Evolutionary conservation across 208 protist genomes (phyloP).

Genomic region (Porcisia hertigi): DNA sequence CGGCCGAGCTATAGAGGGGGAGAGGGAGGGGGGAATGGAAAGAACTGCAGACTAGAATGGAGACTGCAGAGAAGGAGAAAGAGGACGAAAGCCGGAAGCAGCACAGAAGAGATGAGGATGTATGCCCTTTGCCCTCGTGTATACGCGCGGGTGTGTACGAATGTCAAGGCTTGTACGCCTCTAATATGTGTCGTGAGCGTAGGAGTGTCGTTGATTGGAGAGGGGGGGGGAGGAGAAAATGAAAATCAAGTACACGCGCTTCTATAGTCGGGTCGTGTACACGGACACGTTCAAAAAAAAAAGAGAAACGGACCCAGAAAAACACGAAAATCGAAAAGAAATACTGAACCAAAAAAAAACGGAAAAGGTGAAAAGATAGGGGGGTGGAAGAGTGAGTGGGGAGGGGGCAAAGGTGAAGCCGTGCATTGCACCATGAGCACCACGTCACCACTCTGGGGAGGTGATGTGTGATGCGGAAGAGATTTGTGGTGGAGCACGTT

Average conservation of each 20-base stretch:
- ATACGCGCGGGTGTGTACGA: background rate
- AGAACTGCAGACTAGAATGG: no score
- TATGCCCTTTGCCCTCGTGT: background rate
- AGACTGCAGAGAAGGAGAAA: background rate
- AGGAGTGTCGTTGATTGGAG: no score
- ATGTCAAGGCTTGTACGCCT: no score
- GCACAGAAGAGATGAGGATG: background rate
- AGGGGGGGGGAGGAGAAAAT: no score
- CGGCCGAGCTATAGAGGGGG: background rate
- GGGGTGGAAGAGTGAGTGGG: background rate
- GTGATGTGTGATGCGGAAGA: background rate
- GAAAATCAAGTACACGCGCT: no score
- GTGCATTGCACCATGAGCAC: background rate
- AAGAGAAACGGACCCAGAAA: no score
- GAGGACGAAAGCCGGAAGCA: background rate
- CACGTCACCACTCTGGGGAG: background rate
- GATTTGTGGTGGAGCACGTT: background rate
- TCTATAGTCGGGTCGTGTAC: no score
- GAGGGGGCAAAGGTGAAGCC: background rate
- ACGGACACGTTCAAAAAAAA: no score
- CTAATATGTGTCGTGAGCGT: no score
- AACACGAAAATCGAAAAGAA: no score
- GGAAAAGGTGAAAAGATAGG: background rate
- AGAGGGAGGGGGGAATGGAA: no score
- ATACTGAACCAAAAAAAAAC: background rate